phyloP scores from a whole-genome alignment of 192 early-diverging fungal genomes.

The Jimgerdemannia flammicorona region DNA sequence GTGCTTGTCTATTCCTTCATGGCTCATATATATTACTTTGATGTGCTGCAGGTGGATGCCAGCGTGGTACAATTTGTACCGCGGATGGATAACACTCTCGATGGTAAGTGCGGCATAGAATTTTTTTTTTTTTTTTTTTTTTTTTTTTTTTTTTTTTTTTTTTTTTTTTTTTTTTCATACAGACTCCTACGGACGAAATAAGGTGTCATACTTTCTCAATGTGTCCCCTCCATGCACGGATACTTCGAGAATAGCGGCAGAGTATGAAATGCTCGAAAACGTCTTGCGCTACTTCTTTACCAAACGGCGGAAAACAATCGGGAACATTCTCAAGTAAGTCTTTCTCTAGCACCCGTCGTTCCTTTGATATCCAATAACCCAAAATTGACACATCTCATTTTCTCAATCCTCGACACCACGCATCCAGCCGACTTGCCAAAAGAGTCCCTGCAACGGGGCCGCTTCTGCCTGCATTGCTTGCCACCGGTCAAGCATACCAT shows the following conservation, averaged over 20 bases:
- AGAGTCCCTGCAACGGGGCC: not conserved
- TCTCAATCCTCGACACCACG: constrained; percentile 1
- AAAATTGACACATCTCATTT: constrained; percentile 6
- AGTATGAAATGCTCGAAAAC: constrained; percentile 51
- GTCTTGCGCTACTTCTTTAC: constrained; percentile 61
- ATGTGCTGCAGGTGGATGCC: constrained; percentile 51
- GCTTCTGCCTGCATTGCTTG: not conserved
- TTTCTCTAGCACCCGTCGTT: not conserved
- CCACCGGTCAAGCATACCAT: not conserved
- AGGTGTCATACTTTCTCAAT: too few species aligned
- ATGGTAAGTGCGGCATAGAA: not conserved
- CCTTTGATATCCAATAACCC: not conserved
- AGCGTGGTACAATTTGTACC: constrained; percentile 65
- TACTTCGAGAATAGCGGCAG: not conserved
- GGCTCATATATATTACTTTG: not conserved
- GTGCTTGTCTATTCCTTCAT: not conserved
- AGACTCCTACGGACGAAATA: too few species aligned
- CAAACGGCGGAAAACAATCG: constrained; percentile 65
- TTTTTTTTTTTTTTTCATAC: not conserved
- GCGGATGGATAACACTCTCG: constrained; percentile 13
- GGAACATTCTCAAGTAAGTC: constrained; percentile 48
- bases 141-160: not conserved
- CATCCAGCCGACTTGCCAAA: not conserved
- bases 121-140: not conserved
- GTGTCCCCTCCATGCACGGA: too few species aligned